phyloP scores from a whole-genome alignment of 2,329 filamentous ascomycete genomes.

The Sporothrix euskadiensis region DNA sequence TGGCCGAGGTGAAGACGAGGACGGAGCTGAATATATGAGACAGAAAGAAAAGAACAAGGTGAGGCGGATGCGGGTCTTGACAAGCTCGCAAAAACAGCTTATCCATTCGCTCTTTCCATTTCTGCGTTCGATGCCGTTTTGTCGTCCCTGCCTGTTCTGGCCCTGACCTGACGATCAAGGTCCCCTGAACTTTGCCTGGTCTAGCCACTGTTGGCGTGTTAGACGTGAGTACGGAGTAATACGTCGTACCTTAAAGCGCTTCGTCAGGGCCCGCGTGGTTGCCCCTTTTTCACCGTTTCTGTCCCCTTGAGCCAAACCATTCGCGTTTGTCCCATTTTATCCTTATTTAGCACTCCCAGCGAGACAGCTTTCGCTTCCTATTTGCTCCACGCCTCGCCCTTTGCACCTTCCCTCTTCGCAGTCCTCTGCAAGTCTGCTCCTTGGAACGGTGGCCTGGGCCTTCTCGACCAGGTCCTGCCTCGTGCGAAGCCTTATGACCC shows the following conservation, averaged over 20 bases:
- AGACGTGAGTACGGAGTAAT: background rate
- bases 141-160: background rate
- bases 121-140: background rate
- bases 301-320: background rate
- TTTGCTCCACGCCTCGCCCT: background rate
- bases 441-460: background rate
- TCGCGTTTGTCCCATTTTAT: background rate
- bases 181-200: background rate
- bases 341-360: background rate
- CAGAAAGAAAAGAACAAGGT: background rate
- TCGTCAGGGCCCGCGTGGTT: background rate
- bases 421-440: background rate
- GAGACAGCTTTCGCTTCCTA: background rate
- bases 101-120: background rate
- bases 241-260: background rate
- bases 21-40: background rate
- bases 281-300: background rate
- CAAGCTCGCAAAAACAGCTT: slow-evolving; percentile 17
- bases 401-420: background rate
- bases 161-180: background rate
- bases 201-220: background rate
- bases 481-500: slow-evolving; percentile 19
- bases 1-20: background rate
- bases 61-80: background rate
- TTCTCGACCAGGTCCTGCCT: background rate